These are phyloP conservation scores for Camelina neglecta DNA, from an alignment of 345 rosid species.

Conservation along the genomic window DNA sequence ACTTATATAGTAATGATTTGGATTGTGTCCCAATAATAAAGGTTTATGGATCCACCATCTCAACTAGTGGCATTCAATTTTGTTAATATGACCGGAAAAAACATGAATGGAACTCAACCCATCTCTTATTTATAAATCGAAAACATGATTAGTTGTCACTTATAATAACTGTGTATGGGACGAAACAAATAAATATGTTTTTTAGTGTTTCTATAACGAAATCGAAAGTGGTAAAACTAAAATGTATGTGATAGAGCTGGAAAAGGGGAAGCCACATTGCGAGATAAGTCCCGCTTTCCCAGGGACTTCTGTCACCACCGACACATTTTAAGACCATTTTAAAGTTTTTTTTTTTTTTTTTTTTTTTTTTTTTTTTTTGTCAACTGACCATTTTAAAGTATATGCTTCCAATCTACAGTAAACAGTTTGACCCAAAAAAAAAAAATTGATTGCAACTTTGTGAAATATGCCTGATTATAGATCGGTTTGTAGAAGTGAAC, in stretches of 20 bases:
- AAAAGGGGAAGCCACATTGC: conserved; percentile 31
- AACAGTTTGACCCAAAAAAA: too few relatives aligned
- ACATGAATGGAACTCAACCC: conserved; percentile 13
- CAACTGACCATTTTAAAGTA: not conserved
- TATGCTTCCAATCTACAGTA: not conserved
- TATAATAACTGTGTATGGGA: conserved; percentile 5
- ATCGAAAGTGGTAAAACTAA: not conserved
- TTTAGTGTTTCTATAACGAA: not conserved
- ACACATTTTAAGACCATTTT: conserved; percentile 25
- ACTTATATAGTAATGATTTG: not conserved
- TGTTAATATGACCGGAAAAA: not conserved
- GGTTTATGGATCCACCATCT: conserved; percentile 23
- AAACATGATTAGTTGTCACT: conserved; percentile 19
- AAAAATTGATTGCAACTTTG: not conserved
- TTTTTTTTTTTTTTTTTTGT: too few relatives aligned
- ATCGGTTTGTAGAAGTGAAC: not conserved
- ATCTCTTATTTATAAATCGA: too few relatives aligned
- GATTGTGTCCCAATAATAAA: conserved; percentile 2
- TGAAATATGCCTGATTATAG: too few relatives aligned
- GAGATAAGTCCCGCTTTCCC: conserved; percentile 35
- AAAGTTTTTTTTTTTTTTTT: not conserved
- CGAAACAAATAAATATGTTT: conserved; percentile 8
- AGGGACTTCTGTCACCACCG: conserved; percentile 41
- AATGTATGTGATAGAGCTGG: conserved; percentile 4
- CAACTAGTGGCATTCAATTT: conserved; percentile 4